Conservation (phyloP, 306 rosid species). For the Sesbania bispinosa region DNA sequence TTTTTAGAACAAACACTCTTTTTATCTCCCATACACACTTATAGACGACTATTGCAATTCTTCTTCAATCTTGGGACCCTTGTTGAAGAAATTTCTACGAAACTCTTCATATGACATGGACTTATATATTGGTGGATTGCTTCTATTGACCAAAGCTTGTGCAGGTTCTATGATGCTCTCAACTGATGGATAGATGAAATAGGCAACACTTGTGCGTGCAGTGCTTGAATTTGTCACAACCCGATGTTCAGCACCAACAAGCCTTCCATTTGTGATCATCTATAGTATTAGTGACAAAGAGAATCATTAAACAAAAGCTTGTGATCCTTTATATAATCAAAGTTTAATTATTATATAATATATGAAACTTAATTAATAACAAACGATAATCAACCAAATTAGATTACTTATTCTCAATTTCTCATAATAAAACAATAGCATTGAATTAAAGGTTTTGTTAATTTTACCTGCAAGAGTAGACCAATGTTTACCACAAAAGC, state of each 20-base stretch:
- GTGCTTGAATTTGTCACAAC: conserved; percentile 54
- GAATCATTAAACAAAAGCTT: not conserved
- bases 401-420: too few relatives aligned
- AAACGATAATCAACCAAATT: too few relatives aligned
- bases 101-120: conserved; percentile 49
- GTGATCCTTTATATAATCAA: not conserved
- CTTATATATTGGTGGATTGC: conserved; percentile 33
- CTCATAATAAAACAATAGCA: too few relatives aligned
- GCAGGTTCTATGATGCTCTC: conserved; percentile 54
- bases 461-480: conserved; percentile 39
- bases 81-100: conserved; percentile 22
- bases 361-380: too few relatives aligned
- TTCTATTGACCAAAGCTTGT: conserved; percentile 32
- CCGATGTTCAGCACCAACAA: conserved; percentile 60
- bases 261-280: conserved; percentile 63
- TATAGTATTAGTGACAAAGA: not conserved
- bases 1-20: too few relatives aligned
- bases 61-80: conserved; percentile 36
- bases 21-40: too few relatives aligned
- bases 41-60: too few relatives aligned
- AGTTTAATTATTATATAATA: too few relatives aligned
- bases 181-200: conserved; percentile 53
- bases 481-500: conserved; percentile 56
- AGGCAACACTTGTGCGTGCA: conserved; percentile 48
- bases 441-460: too few relatives aligned